These are phyloP conservation scores for Neurospora pannonica DNA, from an alignment of 495 filamentous ascomycete genomes.

Conservation along the genomic window DNA sequence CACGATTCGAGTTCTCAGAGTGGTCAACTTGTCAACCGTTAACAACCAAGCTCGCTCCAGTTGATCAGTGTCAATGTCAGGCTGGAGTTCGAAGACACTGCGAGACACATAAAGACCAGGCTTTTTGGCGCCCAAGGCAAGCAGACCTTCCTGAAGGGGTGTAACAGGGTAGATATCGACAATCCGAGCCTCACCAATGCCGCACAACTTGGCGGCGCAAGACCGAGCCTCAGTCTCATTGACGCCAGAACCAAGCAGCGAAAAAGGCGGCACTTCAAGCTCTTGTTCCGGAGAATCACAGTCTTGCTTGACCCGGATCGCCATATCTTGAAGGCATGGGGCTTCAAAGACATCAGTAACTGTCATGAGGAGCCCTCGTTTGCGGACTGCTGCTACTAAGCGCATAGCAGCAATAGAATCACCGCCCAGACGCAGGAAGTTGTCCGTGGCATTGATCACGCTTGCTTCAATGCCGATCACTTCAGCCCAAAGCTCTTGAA, in stretches of 20 bases:
- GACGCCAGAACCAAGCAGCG: background rate
- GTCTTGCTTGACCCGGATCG: background rate
- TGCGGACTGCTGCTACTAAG: constrained; percentile 46
- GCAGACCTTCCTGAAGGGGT: constrained; percentile 33
- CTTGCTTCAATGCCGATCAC: constrained; percentile 5
- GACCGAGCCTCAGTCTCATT: background rate
- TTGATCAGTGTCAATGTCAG: background rate
- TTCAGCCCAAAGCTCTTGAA: constrained; percentile 7
- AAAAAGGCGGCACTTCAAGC: background rate
- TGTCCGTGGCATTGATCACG: constrained; percentile 11
- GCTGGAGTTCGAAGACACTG: constrained; percentile 2
- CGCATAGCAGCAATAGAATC: constrained; percentile 33
- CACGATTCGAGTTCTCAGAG: background rate
- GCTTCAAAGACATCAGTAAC: constrained; percentile 43
- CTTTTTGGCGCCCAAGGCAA: constrained; percentile 42
- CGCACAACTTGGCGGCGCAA: background rate
- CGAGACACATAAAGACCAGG: constrained; percentile 15
- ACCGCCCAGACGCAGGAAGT: constrained; percentile 23
- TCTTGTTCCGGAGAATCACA: background rate
- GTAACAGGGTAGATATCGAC: constrained; percentile 38
- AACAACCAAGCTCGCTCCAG: constrained; percentile 35
- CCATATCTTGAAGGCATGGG: constrained; percentile 39
- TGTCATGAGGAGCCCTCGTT: constrained; percentile 39
- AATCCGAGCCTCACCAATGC: constrained; percentile 7
- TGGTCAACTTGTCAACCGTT: background rate